Base-by-base conservation (phyloP, 2,329 filamentous ascomycete species). In the Hypoxylon sp. region DNA sequence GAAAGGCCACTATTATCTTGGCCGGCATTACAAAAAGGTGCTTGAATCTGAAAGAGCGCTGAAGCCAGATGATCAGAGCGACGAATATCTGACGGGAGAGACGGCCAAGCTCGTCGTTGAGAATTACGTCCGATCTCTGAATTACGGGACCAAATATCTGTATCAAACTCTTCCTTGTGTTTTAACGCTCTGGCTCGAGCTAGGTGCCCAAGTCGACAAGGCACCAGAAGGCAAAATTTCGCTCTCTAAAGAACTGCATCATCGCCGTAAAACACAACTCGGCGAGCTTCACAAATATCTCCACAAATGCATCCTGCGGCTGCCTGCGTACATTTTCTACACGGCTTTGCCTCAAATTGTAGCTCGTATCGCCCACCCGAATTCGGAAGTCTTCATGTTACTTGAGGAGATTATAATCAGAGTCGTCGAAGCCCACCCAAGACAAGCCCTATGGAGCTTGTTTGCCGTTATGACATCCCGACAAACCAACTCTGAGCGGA, bases 21-120 rank as follows among this genome's bases (percentile, higher is more conserved):
- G 96, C 4, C 93, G 95, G 50, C 94, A 98, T 80, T 99, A 99
- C 85, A 97, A 97, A 78, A 99, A 98, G 79, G 87, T 98, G 3
- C 83, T 98, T 2, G 95, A 98, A 74, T 93, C 93, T 0, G 94
- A 98, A 78, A 94, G 93, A 79, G 83, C 87, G 1, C 87, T 97
- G 57, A 90, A 91, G 38, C 84, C 88, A 17, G 88, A 91, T 28
- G 94, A 94, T 69, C 94, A 97, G 79, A 90, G 87, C 45, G 91
- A 94, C 59, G 85, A 87, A 65, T 94, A 90, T 74, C 81, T 96
- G 60, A 92, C 88, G 10, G 97, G 96, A 41, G 94, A 98, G 77
- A 89, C 91, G 19, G 90, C 93, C 1, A 80, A 94, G 75, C 86
- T 98, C 14, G 93, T 99, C 36, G 93, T 98, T 70, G 94, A 98